Conservation (phyloP, 139 green algal species). For the Coelastrella sp. region DNA sequence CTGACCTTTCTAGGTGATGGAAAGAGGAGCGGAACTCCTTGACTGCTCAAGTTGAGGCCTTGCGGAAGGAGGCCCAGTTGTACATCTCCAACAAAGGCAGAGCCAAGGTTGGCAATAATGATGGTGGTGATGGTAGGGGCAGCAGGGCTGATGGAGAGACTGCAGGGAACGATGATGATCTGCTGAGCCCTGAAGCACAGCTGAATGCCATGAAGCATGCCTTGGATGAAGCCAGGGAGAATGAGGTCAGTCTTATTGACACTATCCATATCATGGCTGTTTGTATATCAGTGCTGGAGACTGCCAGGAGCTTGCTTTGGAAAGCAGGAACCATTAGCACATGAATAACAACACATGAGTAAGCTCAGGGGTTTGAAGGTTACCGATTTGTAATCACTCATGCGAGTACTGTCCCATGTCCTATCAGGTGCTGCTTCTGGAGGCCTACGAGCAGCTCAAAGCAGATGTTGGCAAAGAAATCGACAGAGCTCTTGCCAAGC, state of each 20-base stretch:
- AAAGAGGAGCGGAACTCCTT: conserved; percentile 64
- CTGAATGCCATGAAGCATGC: conserved; percentile 48
- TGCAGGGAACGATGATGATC: conserved; percentile 24
- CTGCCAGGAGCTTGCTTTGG: too few species aligned
- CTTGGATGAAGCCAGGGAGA: conserved; percentile 61
- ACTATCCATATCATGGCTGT: too few species aligned
- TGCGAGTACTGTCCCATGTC: not conserved
- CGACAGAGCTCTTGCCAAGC: conserved; percentile 65
- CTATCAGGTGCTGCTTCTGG: conserved; percentile 73
- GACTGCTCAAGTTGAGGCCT: conserved; percentile 59
- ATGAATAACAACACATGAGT: too few species aligned
- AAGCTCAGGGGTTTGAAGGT: too few species aligned
- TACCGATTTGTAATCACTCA: too few species aligned
- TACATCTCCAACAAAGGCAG: conserved; percentile 14
- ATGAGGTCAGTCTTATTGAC: conserved; percentile 66
- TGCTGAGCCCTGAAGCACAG: conserved; percentile 45
- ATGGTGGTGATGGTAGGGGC: not conserved
- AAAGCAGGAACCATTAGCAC: too few species aligned
- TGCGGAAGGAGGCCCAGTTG: conserved; percentile 37
- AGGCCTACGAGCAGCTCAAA: conserved; percentile 87
- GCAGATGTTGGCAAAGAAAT: conserved; percentile 73
- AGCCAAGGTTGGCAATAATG: not conserved
- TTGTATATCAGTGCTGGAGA: too few species aligned
- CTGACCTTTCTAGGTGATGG: too few species aligned
- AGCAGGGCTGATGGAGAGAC: not conserved